Evolutionary conservation across 1,139 yeast species (phyloP).

Genomic region (Yamadazyma diddensiae): DNA sequence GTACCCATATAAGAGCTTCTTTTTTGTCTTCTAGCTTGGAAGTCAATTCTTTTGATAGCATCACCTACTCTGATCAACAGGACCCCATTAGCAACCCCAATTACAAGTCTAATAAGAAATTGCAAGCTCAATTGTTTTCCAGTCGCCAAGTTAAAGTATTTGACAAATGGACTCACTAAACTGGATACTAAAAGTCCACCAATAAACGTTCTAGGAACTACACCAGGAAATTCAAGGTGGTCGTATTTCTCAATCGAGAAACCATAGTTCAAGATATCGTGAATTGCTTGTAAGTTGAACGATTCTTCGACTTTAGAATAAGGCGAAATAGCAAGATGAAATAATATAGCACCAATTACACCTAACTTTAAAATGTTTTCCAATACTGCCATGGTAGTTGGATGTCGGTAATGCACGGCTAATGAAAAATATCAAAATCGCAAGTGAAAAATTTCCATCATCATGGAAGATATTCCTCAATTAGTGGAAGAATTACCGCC

Average conservation of each 20-base stretch:
- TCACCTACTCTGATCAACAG: constrained; percentile 27
- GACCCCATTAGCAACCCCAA: constrained; percentile 50
- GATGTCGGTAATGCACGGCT: background rate
- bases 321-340: constrained; percentile 60
- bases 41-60: constrained; percentile 25
- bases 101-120: constrained; percentile 45
- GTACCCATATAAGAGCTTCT: constrained; percentile 30
- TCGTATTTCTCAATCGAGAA: constrained; percentile 52
- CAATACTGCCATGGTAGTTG: background rate
- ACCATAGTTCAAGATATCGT: constrained; percentile 74
- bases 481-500: constrained; percentile 14
- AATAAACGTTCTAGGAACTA: constrained; percentile 80
- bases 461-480: constrained; percentile 14
- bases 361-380: background rate
- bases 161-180: constrained; percentile 23
- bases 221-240: constrained; percentile 81
- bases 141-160: constrained; percentile 20
- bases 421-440: background rate
- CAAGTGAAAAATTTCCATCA: too few species aligned
- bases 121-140: constrained; percentile 45
- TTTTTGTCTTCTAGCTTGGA: constrained; percentile 17
- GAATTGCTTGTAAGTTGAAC: constrained; percentile 85
- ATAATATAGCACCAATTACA: constrained; percentile 10
- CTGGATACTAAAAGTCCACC: constrained; percentile 63
- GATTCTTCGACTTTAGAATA: constrained; percentile 94